Evolutionary conservation across 2,329 filamentous ascomycete species (phyloP), one percentile per base, ranked within the genome.

Genomic region (Pseudogymnoascus sp.): DNA sequence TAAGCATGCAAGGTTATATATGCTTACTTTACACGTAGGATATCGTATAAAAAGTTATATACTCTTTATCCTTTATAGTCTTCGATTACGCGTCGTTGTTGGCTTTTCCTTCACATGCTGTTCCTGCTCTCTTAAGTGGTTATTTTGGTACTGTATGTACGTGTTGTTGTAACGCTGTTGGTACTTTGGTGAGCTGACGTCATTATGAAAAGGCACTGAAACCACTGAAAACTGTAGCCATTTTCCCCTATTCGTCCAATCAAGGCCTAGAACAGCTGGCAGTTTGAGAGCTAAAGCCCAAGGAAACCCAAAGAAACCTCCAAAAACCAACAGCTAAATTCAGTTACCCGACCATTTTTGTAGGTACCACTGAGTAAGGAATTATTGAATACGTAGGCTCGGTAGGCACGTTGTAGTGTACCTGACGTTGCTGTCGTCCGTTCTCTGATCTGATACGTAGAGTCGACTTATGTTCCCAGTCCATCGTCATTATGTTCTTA

Each of bases 161-260:
- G 33, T 55, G 5, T 27, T n/a, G 8, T 21, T 31, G 12, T 13
- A 45, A 55, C 15, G 9, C 21, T 21, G 27, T 13, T 18, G 48
- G 48, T 55, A 55, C 48, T 55, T 33, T 33, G 18, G 27, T 18
- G 48, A 33, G 27, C 48, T 55, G 48, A 55, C 48, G 48, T 55
- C 48, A 55, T 55, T 33, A 55, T 55, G 48, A 45, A 45, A 27
- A 27, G 3, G 9, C 48, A 55, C 29, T 55, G 48, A 55, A 55
- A 55, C 48, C 29, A 55, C 48, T 55, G 27, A 33, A 52, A 55
- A 33, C 48, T 33, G 12, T n/a, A 33, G 48, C 29, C 29, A 18
- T 55, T 15, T 8, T 18, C 29, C n/a, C 27, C 29, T 9, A 37
- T 37, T 18, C 48, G 29, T 13, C 48, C 48, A 55, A 33, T 55